phyloP scores from a whole-genome alignment of 768 basidiomycete genomes.

The Galerina marginata region DNA sequence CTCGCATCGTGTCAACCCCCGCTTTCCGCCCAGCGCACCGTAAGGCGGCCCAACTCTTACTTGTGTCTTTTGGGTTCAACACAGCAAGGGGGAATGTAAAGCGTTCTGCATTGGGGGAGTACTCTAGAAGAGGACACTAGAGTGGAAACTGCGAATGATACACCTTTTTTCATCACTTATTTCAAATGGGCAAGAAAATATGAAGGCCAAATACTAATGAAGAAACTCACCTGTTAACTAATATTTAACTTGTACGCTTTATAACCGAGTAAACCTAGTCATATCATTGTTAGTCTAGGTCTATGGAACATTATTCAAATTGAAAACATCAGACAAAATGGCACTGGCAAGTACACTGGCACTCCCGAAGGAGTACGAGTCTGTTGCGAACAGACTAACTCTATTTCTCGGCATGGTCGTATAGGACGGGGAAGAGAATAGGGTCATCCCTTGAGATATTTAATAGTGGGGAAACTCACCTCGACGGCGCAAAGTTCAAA shows the following conservation, averaged over 20 bases:
- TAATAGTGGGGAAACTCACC: slow-evolving; percentile 15
- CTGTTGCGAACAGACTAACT: slow-evolving; percentile 80
- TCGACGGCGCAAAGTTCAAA: slow-evolving; percentile 9
- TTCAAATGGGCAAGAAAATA: slow-evolving; percentile 1
- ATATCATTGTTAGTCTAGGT: neutral
- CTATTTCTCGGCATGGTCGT: slow-evolving; percentile 89
- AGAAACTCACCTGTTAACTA: too few species aligned
- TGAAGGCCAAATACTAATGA: too few species aligned
- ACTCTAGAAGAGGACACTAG: slow-evolving; percentile 68
- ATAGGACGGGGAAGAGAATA: slow-evolving; percentile 92
- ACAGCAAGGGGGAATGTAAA: slow-evolving; percentile 71
- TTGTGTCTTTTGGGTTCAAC: slow-evolving; percentile 74
- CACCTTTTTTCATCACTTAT: slow-evolving; percentile 55
- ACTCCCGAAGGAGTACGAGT: slow-evolving; percentile 52
- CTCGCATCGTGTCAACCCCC: slow-evolving; percentile 79
- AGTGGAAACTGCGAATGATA: slow-evolving; percentile 90
- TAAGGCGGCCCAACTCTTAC: slow-evolving; percentile 65
- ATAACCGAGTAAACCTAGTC: neutral
- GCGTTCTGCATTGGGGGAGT: slow-evolving; percentile 77
- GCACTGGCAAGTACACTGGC: slow-evolving; percentile 90
- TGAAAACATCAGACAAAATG: slow-evolving; percentile 72
- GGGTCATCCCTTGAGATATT: slow-evolving; percentile 57
- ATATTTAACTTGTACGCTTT: neutral
- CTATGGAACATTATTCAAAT: neutral
- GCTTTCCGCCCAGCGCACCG: slow-evolving; percentile 72